Evolutionary conservation across 176 grass and related monocot genomes (phyloP).

Genomic region (Carex kokanica): DNA sequence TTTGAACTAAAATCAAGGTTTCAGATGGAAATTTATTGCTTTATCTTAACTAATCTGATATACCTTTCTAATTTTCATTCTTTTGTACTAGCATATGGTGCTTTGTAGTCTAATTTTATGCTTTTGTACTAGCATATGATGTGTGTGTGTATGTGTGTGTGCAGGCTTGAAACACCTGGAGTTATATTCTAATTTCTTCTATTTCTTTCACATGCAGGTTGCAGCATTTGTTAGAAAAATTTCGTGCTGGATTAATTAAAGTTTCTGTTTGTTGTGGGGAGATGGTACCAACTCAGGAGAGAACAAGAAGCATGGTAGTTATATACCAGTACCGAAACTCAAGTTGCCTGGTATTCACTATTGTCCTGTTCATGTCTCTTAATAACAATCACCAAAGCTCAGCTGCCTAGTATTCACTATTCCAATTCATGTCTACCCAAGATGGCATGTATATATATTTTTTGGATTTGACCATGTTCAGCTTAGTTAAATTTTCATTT

Average conservation of each 20-base stretch:
- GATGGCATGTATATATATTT: neutral
- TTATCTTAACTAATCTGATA: no score
- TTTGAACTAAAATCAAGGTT: no score
- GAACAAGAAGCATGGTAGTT: slow-evolving; percentile 78
- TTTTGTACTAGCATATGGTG: no score
- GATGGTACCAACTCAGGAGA: slow-evolving; percentile 74
- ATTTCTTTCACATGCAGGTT: slow-evolving; percentile 27
- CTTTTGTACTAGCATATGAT: neutral
- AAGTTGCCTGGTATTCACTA: slow-evolving; percentile 63
- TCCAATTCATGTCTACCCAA: neutral
- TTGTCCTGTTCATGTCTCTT: neutral
- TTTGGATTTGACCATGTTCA: neutral
- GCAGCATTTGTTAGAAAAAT: slow-evolving; percentile 63
- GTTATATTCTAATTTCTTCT: slow-evolving; percentile 5
- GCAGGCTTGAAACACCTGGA: neutral
- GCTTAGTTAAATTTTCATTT: neutral
- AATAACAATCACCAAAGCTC: slow-evolving; percentile 47
- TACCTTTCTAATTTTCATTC: no score
- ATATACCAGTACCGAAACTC: slow-evolving; percentile 82
- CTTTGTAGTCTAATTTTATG: no score
- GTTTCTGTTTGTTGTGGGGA: slow-evolving; percentile 81
- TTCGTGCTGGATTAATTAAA: slow-evolving; percentile 83
- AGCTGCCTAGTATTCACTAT: slow-evolving; percentile 50
- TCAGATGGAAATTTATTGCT: no score
- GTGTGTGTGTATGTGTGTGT: neutral